Percentiles rank a stretch among this genome's conserved stretches.
phyloP scores from a whole-genome alignment of 1,139 yeast species.

The Lodderomyces beijingensis region DNA sequence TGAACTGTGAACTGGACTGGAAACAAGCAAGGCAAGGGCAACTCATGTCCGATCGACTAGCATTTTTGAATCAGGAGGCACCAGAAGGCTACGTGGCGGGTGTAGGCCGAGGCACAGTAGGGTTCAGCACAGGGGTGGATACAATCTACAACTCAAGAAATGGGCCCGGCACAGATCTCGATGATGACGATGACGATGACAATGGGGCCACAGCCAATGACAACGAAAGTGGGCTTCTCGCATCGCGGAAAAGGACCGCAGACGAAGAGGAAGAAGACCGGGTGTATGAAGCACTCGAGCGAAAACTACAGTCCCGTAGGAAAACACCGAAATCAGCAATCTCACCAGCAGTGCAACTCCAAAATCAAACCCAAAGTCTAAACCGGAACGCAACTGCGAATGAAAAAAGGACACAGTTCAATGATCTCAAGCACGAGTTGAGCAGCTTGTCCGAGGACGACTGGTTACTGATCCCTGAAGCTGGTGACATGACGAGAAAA shows the following conservation, averaged over 20 bases:
- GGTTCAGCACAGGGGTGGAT: slow-evolving; percentile 68
- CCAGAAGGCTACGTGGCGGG: slow-evolving; percentile 94
- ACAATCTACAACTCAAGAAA: slow-evolving; percentile 17
- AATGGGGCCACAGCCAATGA: background rate
- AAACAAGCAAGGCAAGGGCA: too few relatives aligned
- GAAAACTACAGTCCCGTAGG: slow-evolving; percentile 37
- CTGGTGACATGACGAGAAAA: slow-evolving; percentile 77
- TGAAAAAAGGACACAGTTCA: slow-evolving; percentile 17
- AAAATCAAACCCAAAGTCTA: too few relatives aligned
- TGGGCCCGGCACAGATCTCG: background rate
- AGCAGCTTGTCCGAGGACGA: slow-evolving; percentile 59
- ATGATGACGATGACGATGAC: slow-evolving; percentile 29
- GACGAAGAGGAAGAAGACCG: slow-evolving; percentile 75
- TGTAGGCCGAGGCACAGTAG: slow-evolving; percentile 91
- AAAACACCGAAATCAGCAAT: slow-evolving; percentile 13
- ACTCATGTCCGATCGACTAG: too few relatives aligned
- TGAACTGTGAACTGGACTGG: too few relatives aligned
- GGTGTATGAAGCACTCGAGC: slow-evolving; percentile 64
- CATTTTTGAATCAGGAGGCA: slow-evolving; percentile 81
- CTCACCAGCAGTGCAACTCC: slow-evolving; percentile 1
- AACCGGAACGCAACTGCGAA: slow-evolving; percentile 9
- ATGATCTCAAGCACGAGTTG: slow-evolving; percentile 59
- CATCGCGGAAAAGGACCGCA: slow-evolving; percentile 31
- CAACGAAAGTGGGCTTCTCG: slow-evolving; percentile 22
- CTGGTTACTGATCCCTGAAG: slow-evolving; percentile 85